These are phyloP conservation scores for Omphalea diandra DNA, from an alignment of 441 rosid species.

Conservation along the genomic window DNA sequence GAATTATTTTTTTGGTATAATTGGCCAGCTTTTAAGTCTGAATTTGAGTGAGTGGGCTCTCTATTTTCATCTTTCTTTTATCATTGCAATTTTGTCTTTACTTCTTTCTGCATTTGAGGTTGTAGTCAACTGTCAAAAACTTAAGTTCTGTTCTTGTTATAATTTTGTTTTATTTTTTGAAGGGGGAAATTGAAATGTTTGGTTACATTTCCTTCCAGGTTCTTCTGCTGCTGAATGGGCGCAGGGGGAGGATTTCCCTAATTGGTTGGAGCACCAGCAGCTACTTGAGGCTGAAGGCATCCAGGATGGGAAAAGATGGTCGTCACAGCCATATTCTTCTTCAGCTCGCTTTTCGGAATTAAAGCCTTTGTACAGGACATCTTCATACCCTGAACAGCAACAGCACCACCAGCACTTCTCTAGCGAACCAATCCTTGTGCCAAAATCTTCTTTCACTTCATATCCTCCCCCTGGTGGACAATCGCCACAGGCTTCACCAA, in stretches of 20 bases:
- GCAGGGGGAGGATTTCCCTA: constrained; percentile 55
- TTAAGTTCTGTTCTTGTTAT: neutral
- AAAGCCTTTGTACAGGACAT: constrained; percentile 55
- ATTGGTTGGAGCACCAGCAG: constrained; percentile 64
- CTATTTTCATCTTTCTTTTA: too few relatives aligned
- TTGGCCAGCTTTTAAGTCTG: too few relatives aligned
- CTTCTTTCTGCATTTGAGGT: too few relatives aligned
- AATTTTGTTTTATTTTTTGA: neutral
- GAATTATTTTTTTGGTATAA: too few relatives aligned
- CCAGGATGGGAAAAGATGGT: constrained; percentile 59
- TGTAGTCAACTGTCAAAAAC: too few relatives aligned
- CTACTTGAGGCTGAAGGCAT: constrained; percentile 47
- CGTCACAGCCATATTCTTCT: constrained; percentile 62
- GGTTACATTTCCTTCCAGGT: constrained; percentile 40
- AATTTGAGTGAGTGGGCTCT: too few relatives aligned
- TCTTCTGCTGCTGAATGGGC: constrained; percentile 81
- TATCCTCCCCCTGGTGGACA: constrained; percentile 71
- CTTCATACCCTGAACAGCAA: constrained; percentile 73
- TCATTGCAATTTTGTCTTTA: too few relatives aligned
- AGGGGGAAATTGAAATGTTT: neutral
- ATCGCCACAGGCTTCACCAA: constrained; percentile 70
- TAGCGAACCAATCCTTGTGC: constrained; percentile 77
- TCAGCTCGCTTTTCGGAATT: constrained; percentile 43
- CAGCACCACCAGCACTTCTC: constrained; percentile 56
- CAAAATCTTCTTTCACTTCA: constrained; percentile 64